A percentile compares a stretch with the other conserved stretches of the same genome.
Conservation (phyloP, 345 rosid species). For the Abelmoschus esculentus region DNA sequence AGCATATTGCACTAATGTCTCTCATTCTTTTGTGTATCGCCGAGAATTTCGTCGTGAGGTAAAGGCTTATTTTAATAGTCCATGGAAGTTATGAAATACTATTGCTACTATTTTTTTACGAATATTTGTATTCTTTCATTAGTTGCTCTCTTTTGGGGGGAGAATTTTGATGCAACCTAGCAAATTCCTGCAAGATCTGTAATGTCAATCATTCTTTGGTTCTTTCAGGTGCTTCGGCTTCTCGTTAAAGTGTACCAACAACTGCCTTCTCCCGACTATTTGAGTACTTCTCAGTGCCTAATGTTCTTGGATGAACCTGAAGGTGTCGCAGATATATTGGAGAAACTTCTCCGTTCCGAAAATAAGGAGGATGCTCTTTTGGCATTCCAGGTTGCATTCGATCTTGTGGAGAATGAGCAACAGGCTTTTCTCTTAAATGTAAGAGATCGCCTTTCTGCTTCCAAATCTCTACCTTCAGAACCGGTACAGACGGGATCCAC, state of each 20-base stretch:
- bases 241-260: constrained; percentile 84
- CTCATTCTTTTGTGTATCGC: constrained; percentile 79
- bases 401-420: constrained; percentile 96
- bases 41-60: constrained; percentile 96
- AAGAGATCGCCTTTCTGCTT: constrained; percentile 66
- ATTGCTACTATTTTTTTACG: neutral
- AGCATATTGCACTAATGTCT: constrained; percentile 75
- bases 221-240: constrained; percentile 72
- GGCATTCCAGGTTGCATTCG: constrained; percentile 92
- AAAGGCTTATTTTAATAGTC: constrained; percentile 12
- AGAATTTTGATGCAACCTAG: neutral
- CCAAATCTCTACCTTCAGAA: constrained; percentile 49
- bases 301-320: constrained; percentile 95
- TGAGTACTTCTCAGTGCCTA: constrained; percentile 94
- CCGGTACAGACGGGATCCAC: constrained; percentile 39
- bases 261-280: constrained; percentile 85
- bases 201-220: constrained; percentile 12
- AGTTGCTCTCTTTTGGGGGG: too few species aligned
- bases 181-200: neutral
- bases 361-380: constrained; percentile 75
- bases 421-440: constrained; percentile 95
- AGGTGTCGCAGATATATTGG: constrained; percentile 73
- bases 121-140: neutral
- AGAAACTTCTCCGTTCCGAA: constrained; percentile 79
- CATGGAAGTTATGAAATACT: neutral